phyloP scores from a whole-genome alignment of 192 early-diverging fungal genomes.

The Podila clonocystis region DNA sequence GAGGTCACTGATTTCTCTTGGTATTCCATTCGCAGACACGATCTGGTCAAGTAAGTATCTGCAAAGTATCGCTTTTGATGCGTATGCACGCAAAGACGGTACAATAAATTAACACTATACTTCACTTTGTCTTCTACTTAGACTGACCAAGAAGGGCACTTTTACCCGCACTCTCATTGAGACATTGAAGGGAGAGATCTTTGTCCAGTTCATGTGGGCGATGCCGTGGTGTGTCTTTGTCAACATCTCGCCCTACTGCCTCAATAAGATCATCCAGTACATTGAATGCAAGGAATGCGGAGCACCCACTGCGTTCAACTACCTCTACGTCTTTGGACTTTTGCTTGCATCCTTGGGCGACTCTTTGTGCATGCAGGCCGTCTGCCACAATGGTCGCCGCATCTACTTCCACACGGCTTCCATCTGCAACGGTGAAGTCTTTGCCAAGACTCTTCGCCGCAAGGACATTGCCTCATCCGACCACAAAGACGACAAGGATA shows the following conservation, averaged over 20 bases:
- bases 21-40: constrained; percentile 1
- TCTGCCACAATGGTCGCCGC: constrained; percentile 70
- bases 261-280: constrained; percentile 47
- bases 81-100: no score
- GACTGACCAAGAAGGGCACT: constrained; percentile 5
- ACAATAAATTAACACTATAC: no score
- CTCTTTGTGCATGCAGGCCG: constrained; percentile 59
- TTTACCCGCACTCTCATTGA: constrained; percentile 20
- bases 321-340: constrained; percentile 68
- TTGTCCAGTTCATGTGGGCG: constrained; percentile 38
- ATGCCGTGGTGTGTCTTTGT: constrained; percentile 28
- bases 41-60: constrained; percentile 10
- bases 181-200: constrained; percentile 23
- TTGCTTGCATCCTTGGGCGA: constrained; percentile 56
- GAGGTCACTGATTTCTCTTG: constrained; percentile 51
- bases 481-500: constrained; percentile 46
- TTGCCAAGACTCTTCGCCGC: constrained; percentile 49
- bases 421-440: constrained; percentile 54
- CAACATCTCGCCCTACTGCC: constrained; percentile 32
- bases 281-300: constrained; percentile 45
- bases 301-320: constrained; percentile 36
- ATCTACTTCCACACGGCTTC: constrained; percentile 64
- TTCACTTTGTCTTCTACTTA: neutral
- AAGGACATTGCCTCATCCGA: constrained; percentile 47
- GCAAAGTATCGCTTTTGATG: neutral